A percentile compares a stretch with the other conserved stretches of the same genome.
phyloP scores from a whole-genome alignment of 768 basidiomycete genomes.

The Boletus fagicola region DNA sequence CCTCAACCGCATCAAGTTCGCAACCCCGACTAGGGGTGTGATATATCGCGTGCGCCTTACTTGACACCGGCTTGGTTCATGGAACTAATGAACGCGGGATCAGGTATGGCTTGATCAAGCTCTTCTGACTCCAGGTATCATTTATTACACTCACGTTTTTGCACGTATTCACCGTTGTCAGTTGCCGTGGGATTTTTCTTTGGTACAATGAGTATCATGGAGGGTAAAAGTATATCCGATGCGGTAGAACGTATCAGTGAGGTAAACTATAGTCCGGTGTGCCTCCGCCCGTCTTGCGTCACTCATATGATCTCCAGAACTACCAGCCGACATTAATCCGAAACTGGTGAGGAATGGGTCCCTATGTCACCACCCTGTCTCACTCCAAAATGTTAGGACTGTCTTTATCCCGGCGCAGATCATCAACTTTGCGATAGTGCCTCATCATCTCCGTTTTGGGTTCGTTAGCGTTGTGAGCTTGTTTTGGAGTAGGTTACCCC shows the following conservation, averaged over 20 bases:
- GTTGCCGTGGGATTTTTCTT: conserved; percentile 58
- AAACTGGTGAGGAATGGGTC: conserved; percentile 55
- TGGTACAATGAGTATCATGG: conserved; percentile 74
- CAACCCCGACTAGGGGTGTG: conserved; percentile 55
- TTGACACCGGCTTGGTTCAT: background rate
- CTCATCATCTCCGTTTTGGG: conserved; percentile 73
- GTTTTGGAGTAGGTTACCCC: conserved; percentile 68
- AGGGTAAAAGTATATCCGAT: conserved; percentile 60
- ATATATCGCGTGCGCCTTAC: conserved; percentile 54
- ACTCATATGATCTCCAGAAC: conserved; percentile 40
- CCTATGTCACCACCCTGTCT: background rate
- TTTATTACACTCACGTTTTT: conserved; percentile 4
- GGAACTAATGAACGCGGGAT: background rate
- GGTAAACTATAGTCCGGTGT: conserved; percentile 18
- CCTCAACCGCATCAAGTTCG: conserved; percentile 68
- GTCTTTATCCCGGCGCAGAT: conserved; percentile 77
- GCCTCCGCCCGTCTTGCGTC: background rate
- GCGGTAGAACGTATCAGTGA: conserved; percentile 48
- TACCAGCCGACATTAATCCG: conserved; percentile 73
- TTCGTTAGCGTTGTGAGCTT: conserved; percentile 74
- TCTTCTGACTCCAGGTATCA: conserved; percentile 63
- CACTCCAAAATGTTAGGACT: conserved; percentile 40
- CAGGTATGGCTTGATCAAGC: conserved; percentile 84
- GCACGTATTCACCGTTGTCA: conserved; percentile 15
- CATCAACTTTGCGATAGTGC: conserved; percentile 76